Percentiles rank a stretch among this genome's conserved stretches.
Evolutionary conservation across 495 filamentous ascomycete species (phyloP).

Genomic region (Neurospora terricola): DNA sequence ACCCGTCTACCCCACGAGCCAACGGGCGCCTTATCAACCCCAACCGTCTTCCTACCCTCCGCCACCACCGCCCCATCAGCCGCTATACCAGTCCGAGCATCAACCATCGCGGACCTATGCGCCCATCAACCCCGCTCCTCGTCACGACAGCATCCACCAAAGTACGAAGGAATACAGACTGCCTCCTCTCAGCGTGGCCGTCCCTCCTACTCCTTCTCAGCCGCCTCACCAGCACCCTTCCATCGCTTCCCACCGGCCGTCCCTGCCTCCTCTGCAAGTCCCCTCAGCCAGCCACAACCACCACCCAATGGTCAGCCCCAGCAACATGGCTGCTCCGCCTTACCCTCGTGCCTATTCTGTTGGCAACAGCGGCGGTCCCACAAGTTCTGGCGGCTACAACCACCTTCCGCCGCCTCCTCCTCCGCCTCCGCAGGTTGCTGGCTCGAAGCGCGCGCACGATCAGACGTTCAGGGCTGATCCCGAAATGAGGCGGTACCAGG

Average conservation of each 20-base stretch:
- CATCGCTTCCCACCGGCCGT: neutral
- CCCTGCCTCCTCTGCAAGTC: conserved; percentile 15
- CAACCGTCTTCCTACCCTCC: conserved; percentile 25
- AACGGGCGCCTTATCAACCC: conserved; percentile 9
- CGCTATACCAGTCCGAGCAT: conserved; percentile 21
- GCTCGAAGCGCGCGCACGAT: conserved; percentile 21
- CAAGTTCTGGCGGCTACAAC: conserved; percentile 5
- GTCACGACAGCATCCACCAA: conserved; percentile 14
- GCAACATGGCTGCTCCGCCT: neutral
- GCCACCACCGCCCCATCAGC: conserved; percentile 32
- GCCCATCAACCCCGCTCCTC: conserved; percentile 16
- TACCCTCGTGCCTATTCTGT: neutral
- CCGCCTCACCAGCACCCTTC: conserved; percentile 2
- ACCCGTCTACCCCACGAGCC: conserved; percentile 28
- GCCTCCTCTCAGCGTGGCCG: conserved; percentile 1
- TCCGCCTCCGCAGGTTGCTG: conserved; percentile 12
- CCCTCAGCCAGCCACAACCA: neutral
- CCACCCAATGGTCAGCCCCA: conserved; percentile 10
- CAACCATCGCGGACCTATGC: conserved; percentile 20
- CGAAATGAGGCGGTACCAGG: conserved; percentile 11
- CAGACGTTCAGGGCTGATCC: conserved; percentile 12
- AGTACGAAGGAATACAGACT: conserved; percentile 6
- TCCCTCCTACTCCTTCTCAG: conserved; percentile 8
- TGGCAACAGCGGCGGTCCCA: conserved; percentile 5
- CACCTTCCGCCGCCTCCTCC: conserved; percentile 5